These are phyloP conservation scores for Penicillium sp. DNA, from an alignment of 2,329 filamentous ascomycete genomes.

Conservation along the genomic window DNA sequence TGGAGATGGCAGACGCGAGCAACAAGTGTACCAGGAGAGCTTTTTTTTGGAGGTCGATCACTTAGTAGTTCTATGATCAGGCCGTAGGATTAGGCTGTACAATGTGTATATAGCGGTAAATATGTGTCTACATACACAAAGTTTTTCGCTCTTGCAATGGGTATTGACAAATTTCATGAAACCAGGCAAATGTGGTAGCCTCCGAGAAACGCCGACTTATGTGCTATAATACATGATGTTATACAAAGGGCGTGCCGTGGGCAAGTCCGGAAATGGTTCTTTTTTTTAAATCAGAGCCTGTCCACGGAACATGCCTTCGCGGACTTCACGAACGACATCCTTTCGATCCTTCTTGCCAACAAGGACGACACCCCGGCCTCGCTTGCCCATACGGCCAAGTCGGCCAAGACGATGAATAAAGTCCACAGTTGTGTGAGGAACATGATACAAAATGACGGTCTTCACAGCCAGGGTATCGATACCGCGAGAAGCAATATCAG, in stretches of 20 bases:
- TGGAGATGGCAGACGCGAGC: too few relatives aligned
- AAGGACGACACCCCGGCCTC: slow-evolving; percentile 82
- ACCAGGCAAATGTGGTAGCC: background rate
- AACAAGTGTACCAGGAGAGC: too few relatives aligned
- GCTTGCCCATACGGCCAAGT: slow-evolving; percentile 84
- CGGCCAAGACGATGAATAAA: slow-evolving; percentile 94
- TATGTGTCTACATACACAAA: background rate
- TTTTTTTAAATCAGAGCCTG: slow-evolving; percentile 62
- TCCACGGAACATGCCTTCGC: slow-evolving; percentile 79
- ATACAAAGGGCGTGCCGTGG: slow-evolving; percentile 13
- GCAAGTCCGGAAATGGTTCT: slow-evolving; percentile 1
- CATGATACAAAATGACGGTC: slow-evolving; percentile 90
- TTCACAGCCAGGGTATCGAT: slow-evolving; percentile 90
- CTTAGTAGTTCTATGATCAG: too few relatives aligned
- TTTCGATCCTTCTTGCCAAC: slow-evolving; percentile 84
- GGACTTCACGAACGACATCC: slow-evolving; percentile 86
- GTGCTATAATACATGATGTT: slow-evolving; percentile 15
- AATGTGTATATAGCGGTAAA: too few relatives aligned
- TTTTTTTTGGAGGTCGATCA: too few relatives aligned
- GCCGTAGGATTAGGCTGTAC: too few relatives aligned
- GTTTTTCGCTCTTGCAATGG: slow-evolving; percentile 5
- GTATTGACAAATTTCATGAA: slow-evolving; percentile 8
- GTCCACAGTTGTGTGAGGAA: slow-evolving; percentile 96
- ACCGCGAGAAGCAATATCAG: slow-evolving; percentile 83
- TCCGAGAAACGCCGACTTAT: slow-evolving; percentile 11